These are phyloP conservation scores for Castanea crenata DNA, from an alignment of 306 rosid genomes.

Conservation along the genomic window DNA sequence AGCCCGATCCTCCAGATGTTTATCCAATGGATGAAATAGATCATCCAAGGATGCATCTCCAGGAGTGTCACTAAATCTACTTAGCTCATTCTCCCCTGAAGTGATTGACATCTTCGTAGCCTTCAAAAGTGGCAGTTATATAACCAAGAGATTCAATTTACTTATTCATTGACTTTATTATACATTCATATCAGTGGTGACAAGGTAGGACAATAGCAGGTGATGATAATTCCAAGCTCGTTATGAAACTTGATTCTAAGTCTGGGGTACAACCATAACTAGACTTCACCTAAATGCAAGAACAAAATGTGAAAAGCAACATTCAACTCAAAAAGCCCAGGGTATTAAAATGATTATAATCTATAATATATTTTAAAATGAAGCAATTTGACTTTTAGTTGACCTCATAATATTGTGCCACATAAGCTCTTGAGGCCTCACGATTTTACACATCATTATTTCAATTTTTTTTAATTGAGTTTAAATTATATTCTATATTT, in stretches of 20 bases:
- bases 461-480: too few relatives aligned
- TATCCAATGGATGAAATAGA: conserved; percentile 81
- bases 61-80: conserved; percentile 96
- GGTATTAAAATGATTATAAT: conserved; percentile 6
- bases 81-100: conserved; percentile 75
- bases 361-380: too few relatives aligned
- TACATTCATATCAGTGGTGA: conserved; percentile 11
- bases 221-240: conserved; percentile 10
- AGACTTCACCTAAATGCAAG: not conserved
- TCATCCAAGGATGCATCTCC: conserved; percentile 98
- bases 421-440: too few relatives aligned
- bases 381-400: too few relatives aligned
- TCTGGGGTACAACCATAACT: not conserved
- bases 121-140: conserved; percentile 50
- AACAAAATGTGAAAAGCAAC: conserved; percentile 5
- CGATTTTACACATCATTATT: too few relatives aligned
- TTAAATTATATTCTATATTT: too few relatives aligned
- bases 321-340: not conserved
- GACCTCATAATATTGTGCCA: too few relatives aligned
- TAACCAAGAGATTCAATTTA: conserved; percentile 28
- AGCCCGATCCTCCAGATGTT: conserved; percentile 55
- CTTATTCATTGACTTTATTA: not conserved
- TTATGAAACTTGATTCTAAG: conserved; percentile 7
- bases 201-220: not conserved
- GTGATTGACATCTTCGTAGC: conserved; percentile 55